Evolutionary conservation across 306 rosid genomes (phyloP).

Genomic region (Echinosophora koreensis): DNA sequence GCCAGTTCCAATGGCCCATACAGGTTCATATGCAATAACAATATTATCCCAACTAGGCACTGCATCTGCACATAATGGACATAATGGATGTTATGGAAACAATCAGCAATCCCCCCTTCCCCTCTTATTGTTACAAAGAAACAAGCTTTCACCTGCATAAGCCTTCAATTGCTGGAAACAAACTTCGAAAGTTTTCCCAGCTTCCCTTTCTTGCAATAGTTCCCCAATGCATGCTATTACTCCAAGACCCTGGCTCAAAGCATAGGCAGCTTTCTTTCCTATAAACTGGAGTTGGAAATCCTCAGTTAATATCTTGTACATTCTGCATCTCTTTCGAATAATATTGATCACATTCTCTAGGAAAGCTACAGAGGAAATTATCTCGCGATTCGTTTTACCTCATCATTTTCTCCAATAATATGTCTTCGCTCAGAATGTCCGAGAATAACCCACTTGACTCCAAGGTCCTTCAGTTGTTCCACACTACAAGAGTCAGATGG

Average conservation of each 20-base stretch:
- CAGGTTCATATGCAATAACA: slow-evolving; percentile 98
- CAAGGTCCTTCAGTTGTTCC: slow-evolving; percentile 93
- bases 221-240: slow-evolving; percentile 99
- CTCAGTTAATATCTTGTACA: slow-evolving; percentile 45
- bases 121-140: slow-evolving; percentile 21
- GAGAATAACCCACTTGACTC: slow-evolving; percentile 95
- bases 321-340: slow-evolving; percentile 36
- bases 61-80: slow-evolving; percentile 66
- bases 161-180: slow-evolving; percentile 88
- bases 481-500: slow-evolving; percentile 60
- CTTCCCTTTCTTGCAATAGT: slow-evolving; percentile 88
- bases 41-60: slow-evolving; percentile 94
- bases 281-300: slow-evolving; percentile 73
- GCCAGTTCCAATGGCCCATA: slow-evolving; percentile 99
- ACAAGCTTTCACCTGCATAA: slow-evolving; percentile 68
- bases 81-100: slow-evolving; percentile 27
- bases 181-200: slow-evolving; percentile 95
- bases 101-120: slow-evolving; percentile 1
- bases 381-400: slow-evolving; percentile 65
- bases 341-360: slow-evolving; percentile 20
- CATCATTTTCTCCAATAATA: slow-evolving; percentile 90
- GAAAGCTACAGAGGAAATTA: slow-evolving; percentile 29
- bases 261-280: slow-evolving; percentile 98
- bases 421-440: slow-evolving; percentile 99
- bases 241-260: slow-evolving; percentile 91